Base-by-base conservation (phyloP, 345 rosid genomes). In the Leavenworthia alabamica region DNA sequence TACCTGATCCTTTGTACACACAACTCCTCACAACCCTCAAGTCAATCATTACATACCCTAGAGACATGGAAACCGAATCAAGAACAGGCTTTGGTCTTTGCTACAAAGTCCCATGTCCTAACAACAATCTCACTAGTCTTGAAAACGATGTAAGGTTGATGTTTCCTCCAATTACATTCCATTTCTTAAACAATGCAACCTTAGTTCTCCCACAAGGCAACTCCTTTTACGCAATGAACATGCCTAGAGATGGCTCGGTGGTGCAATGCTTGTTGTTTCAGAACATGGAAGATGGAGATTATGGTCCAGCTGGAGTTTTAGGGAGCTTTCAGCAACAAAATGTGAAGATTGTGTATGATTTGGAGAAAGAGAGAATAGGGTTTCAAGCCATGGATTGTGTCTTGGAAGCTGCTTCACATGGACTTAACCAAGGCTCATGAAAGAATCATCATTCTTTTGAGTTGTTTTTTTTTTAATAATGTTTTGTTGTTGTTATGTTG, bases 271-370 rank as follows among this genome's bases (percentile, higher is more conserved):
- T 86, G 46, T 52, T 86, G 76, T 78, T 83, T 51, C 88, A 80
- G 50, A 74, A 80, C 75, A 85, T 86, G 96, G 81, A 82, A 44
- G 91, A 80, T 48, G 86, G 75, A 2, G 78, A 81, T 9, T 72
- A 77, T 32, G 97, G 97, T 50, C 94, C 94, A 0, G 89, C 88
- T 1, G 94, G 83, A 3, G 84, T 88, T 9, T 82, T 84, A 5
- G 94, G 94, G 72, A 88, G 86, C 71, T 90, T 86, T 75, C 97
- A 90, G 14, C 97, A 90, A 46, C 96, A 88, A 44, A 80, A 90
- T 66, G 73, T 88, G 62, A 64, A 82, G 56, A 86, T 90, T 23
- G 83, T 86, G 8, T 88, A 90, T 77, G 94, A 90, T 70, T 72
- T 90, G 81, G 82, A 75, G 78, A 80, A 80, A 11, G 85, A 77